These are phyloP conservation scores for Globisporangium orthogonon DNA, from an alignment of 352 stramenopile species.

Conservation along the genomic window DNA sequence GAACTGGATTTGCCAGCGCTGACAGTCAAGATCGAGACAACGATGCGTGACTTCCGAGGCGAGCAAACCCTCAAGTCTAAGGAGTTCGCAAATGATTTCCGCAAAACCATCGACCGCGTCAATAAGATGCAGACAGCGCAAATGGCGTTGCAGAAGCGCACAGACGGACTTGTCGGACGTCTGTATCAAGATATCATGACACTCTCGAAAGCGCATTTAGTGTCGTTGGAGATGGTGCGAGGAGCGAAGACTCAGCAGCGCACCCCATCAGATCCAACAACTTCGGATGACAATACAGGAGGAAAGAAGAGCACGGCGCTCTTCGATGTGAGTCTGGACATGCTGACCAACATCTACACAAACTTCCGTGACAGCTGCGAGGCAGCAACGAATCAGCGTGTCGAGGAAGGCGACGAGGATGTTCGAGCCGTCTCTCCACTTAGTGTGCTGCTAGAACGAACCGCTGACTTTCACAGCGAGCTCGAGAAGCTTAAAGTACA, in stretches of 20 bases:
- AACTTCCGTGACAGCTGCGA: slow-evolving; percentile 28
- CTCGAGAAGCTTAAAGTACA: slow-evolving; percentile 48
- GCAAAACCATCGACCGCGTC: slow-evolving; percentile 25
- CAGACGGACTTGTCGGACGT: slow-evolving; percentile 24
- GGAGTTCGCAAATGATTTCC: slow-evolving; percentile 30
- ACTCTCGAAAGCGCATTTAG: slow-evolving; percentile 40
- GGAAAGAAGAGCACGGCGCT: slow-evolving; percentile 14
- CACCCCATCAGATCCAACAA: not conserved
- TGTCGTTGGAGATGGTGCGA: slow-evolving; percentile 33
- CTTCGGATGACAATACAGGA: not conserved
- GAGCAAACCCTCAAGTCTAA: slow-evolving; percentile 38
- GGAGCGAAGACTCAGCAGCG: slow-evolving; percentile 1
- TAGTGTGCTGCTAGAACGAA: slow-evolving; percentile 25
- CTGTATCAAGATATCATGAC: slow-evolving; percentile 47
- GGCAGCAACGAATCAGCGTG: not conserved
- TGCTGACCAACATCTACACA: slow-evolving; percentile 31
- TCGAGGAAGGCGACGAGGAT: slow-evolving; percentile 5
- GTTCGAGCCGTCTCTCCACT: slow-evolving; percentile 14
- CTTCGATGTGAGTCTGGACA: slow-evolving; percentile 30
- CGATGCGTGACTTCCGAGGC: slow-evolving; percentile 31
- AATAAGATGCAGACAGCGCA: slow-evolving; percentile 18
- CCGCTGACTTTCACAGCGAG: slow-evolving; percentile 33
- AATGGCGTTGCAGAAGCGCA: slow-evolving; percentile 17
- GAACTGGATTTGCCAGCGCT: slow-evolving; percentile 38
- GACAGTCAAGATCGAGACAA: slow-evolving; percentile 27